Evolutionary conservation across 2,329 filamentous ascomycete species (phyloP).

Genomic region (Aspergillus fumigatus): DNA sequence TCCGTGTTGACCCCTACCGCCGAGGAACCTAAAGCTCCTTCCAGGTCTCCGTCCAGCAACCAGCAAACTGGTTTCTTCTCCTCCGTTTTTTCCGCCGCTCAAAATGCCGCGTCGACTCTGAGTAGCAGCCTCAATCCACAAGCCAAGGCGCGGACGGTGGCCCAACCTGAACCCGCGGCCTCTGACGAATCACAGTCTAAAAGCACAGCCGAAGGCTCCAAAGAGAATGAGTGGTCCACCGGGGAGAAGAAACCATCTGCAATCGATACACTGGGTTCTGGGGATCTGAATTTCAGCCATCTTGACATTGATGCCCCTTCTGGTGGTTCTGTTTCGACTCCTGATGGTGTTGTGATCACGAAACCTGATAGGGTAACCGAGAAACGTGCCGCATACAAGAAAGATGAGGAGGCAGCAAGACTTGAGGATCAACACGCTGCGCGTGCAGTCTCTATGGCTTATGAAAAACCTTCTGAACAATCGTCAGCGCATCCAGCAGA

Average conservation of each 20-base stretch:
- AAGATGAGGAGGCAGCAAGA: constrained; percentile 53
- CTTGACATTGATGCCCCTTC: constrained; percentile 61
- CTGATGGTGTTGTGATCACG: constrained; percentile 35
- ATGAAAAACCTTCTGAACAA: constrained; percentile 42
- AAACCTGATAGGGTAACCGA: constrained; percentile 29
- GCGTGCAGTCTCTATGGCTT: constrained; percentile 58
- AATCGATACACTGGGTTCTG: constrained; percentile 81
- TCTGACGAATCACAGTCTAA: constrained; percentile 25
- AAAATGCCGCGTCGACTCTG: constrained; percentile 83
- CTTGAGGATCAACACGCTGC: constrained; percentile 57
- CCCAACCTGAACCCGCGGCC: constrained; percentile 27
- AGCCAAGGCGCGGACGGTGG: constrained; percentile 38
- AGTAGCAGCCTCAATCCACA: constrained; percentile 57
- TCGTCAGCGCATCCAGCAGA: constrained; percentile 38
- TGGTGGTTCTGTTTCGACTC: constrained; percentile 32
- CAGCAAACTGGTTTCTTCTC: constrained; percentile 74
- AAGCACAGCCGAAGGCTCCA: constrained; percentile 23
- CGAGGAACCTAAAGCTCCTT: constrained; percentile 54
- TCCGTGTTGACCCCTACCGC: constrained; percentile 67
- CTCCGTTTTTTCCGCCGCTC: constrained; percentile 84
- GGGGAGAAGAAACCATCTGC: constrained; percentile 64
- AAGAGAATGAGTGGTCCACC: constrained; percentile 25
- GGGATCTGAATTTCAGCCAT: constrained; percentile 84
- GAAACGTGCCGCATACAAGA: constrained; percentile 32
- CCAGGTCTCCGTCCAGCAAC: constrained; percentile 55